These are phyloP conservation scores for Coemansia sp. DNA, from an alignment of 192 early-diverging fungal species.

Conservation along the genomic window DNA sequence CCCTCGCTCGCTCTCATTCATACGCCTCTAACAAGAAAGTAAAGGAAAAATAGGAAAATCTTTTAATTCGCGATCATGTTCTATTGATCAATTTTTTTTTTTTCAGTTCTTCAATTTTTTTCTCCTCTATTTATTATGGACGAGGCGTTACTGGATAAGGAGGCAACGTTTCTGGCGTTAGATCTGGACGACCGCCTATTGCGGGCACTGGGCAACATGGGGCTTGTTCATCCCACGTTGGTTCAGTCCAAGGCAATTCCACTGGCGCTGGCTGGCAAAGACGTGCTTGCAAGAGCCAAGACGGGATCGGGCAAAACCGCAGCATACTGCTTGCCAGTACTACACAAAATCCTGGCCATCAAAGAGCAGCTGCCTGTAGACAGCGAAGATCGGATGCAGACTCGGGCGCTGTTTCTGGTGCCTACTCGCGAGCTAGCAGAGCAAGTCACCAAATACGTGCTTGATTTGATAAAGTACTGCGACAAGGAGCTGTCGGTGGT, in stretches of 20 bases:
- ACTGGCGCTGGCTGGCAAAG: slow-evolving; percentile 85
- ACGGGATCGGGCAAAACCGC: slow-evolving; percentile 98
- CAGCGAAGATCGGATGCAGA: slow-evolving; percentile 25
- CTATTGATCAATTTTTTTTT: not conserved
- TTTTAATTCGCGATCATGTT: too few species aligned
- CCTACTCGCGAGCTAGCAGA: slow-evolving; percentile 94
- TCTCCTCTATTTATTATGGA: slow-evolving; percentile 25
- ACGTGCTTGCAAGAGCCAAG: slow-evolving; percentile 87
- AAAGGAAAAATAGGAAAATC: too few species aligned
- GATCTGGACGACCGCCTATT: slow-evolving; percentile 86
- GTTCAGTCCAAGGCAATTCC: slow-evolving; percentile 90
- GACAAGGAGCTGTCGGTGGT: slow-evolving; percentile 36
- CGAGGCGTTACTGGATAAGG: slow-evolving; percentile 52
- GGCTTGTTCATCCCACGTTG: slow-evolving; percentile 80
- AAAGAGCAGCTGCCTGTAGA: slow-evolving; percentile 58
- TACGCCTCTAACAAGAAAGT: too few species aligned
- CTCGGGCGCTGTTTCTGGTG: slow-evolving; percentile 77
- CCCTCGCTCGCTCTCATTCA: too few species aligned
- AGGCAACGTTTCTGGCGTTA: slow-evolving; percentile 58
- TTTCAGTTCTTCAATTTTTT: not conserved
- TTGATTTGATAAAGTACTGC: slow-evolving; percentile 72
- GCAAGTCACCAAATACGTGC: slow-evolving; percentile 79
- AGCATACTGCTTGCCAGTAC: slow-evolving; percentile 86
- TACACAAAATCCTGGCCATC: slow-evolving; percentile 81
- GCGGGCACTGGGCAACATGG: slow-evolving; percentile 80